Percentiles rank a stretch among this genome's conserved stretches.
Evolutionary conservation across 2,329 filamentous ascomycete genomes (phyloP).

Genomic region (Cucurbitaria berberidis): DNA sequence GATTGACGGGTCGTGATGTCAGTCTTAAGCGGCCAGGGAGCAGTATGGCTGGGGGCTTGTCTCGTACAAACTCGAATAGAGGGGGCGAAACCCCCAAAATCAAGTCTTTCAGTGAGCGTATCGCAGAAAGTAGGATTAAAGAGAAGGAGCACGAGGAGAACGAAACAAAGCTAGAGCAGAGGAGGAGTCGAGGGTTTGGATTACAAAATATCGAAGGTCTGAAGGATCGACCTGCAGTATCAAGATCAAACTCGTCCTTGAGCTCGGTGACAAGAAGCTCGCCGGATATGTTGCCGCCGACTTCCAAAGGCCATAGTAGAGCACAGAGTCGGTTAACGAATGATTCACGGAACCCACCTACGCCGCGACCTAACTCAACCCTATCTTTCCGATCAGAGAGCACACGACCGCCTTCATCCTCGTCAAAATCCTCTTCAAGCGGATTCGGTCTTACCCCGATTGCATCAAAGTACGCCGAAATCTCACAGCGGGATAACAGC

Average conservation of each 20-base stretch:
- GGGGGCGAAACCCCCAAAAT: conserved; percentile 31
- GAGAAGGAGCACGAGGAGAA: conserved; percentile 54
- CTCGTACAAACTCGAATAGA: conserved; percentile 53
- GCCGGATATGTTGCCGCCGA: conserved; percentile 25
- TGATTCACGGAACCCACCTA: conserved; percentile 20
- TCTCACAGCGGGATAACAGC: conserved; percentile 47
- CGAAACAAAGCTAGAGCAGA: conserved; percentile 51
- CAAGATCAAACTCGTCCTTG: conserved; percentile 36
- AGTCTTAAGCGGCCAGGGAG: conserved; percentile 70
- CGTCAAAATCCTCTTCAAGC: conserved; percentile 30
- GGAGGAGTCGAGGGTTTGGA: conserved; percentile 51
- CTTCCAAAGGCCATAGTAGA: conserved; percentile 13
- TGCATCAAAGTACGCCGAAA: conserved; percentile 40
- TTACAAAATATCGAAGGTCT: conserved; percentile 37
- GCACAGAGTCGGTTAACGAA: conserved; percentile 25
- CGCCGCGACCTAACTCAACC: conserved; percentile 31
- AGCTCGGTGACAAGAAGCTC: conserved; percentile 29
- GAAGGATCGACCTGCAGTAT: conserved; percentile 29
- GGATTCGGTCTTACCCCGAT: conserved; percentile 25
- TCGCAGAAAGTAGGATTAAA: conserved; percentile 68
- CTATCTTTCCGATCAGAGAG: conserved; percentile 26
- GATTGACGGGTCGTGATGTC: conserved; percentile 77
- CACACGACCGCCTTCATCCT: conserved; percentile 27
- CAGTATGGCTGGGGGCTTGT: conserved; percentile 13
- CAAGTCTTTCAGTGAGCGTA: conserved; percentile 82